Percentiles rank a stretch among this genome's conserved stretches.
phyloP scores from a whole-genome alignment of 805 yeast genomes.

The Ogataea allantospora region DNA sequence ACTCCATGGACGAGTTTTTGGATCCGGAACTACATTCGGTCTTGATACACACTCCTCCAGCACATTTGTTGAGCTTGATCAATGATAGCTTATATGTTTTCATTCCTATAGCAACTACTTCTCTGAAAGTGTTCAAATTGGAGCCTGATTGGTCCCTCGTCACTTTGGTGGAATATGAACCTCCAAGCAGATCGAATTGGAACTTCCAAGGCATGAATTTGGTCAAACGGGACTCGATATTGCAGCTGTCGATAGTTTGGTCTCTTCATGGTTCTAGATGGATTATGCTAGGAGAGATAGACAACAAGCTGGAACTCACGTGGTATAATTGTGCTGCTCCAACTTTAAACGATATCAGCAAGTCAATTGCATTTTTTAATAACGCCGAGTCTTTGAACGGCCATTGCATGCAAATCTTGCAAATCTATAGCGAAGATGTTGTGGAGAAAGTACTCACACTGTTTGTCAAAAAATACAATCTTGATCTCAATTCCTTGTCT shows the following conservation, averaged over 20 bases:
- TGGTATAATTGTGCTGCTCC: constrained; percentile 20
- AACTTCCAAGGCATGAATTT: constrained; percentile 25
- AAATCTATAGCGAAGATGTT: constrained; percentile 47
- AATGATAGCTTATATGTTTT: constrained; percentile 21
- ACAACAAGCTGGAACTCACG: constrained; percentile 1
- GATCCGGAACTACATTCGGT: constrained; percentile 21
- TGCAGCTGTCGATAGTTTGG: constrained; percentile 29
- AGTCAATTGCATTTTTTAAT: constrained; percentile 10
- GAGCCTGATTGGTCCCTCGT: constrained; percentile 12
- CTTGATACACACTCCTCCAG: constrained; percentile 22
- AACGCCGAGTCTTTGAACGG: constrained; percentile 28
- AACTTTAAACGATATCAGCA: constrained; percentile 10
- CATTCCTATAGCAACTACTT: constrained; percentile 27
- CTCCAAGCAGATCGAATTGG: constrained; percentile 26
- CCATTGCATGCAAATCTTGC: constrained; percentile 44
- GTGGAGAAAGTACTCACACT: constrained; percentile 44
- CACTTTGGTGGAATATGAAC: constrained; percentile 11
- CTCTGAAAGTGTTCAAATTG: constrained; percentile 24
- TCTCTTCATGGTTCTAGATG: constrained; percentile 20
- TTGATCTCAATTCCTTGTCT: constrained; percentile 19
- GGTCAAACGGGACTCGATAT: constrained; percentile 2
- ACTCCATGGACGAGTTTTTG: constrained; percentile 23
- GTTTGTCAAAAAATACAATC: constrained; percentile 15
- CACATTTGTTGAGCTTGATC: constrained; percentile 15
- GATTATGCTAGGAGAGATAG: constrained; percentile 22